These are phyloP conservation scores for Beauveria rudraprayagi DNA, from an alignment of 2,329 filamentous ascomycete species.

Conservation along the genomic window DNA sequence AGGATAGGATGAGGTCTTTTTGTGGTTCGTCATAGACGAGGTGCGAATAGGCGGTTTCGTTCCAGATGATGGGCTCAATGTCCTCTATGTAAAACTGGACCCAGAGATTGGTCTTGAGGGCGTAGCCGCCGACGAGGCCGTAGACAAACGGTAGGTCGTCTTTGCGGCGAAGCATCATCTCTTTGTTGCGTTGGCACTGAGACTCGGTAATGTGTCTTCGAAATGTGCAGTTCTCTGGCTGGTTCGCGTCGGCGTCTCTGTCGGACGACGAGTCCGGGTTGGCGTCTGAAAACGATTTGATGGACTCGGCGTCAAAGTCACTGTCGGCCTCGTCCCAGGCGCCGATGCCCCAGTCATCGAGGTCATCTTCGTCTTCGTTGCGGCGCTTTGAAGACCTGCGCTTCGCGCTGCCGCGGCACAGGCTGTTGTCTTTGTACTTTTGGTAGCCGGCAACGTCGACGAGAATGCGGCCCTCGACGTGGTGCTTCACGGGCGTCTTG, in stretches of 20 bases:
- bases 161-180: conserved; percentile 29
- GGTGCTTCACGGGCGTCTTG: conserved; percentile 22
- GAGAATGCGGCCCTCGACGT: conserved; percentile 33
- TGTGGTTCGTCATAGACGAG: conserved; percentile 39
- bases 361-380: conserved; percentile 4
- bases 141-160: conserved; percentile 34
- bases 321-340: conserved; percentile 6
- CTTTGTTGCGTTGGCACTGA: conserved; percentile 30
- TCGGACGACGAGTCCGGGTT: background rate
- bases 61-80: conserved; percentile 35
- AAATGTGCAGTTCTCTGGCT: conserved; percentile 6
- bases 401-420: conserved; percentile 17
- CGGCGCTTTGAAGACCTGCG: conserved; percentile 21
- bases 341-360: conserved; percentile 9
- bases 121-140: conserved; percentile 35
- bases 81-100: conserved; percentile 33
- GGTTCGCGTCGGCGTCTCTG: conserved; percentile 9
- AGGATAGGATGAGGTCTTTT: conserved; percentile 39
- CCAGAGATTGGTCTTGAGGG: conserved; percentile 39
- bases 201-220: conserved; percentile 23
- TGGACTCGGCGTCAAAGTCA: background rate
- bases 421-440: conserved; percentile 25
- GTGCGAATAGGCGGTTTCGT: conserved; percentile 36
- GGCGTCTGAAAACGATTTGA: background rate
- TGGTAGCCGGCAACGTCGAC: conserved; percentile 35